A percentile compares a stretch with the other conserved stretches of the same genome.
These are phyloP conservation scores for Otatea glauca DNA, from an alignment of 176 grass and related monocot genomes.

Conservation along the genomic window DNA sequence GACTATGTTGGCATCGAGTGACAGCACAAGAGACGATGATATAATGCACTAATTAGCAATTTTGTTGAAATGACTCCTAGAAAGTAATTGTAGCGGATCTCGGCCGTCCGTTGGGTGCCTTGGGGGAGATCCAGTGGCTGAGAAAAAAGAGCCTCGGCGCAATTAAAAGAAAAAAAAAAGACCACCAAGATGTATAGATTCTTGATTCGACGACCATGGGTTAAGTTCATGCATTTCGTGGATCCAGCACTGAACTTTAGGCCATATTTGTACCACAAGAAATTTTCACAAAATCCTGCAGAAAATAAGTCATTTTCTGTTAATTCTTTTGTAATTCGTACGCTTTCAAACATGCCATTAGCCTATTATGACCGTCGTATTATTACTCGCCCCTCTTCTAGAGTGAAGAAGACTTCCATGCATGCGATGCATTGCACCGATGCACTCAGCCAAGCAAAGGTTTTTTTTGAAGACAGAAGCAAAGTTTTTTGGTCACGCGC, in stretches of 20 bases:
- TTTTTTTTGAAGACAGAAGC: too few species aligned
- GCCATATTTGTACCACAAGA: too few species aligned
- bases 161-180: not conserved
- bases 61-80: not conserved
- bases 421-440: not conserved
- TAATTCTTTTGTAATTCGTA: too few species aligned
- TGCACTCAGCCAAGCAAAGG: not conserved
- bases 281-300: too few species aligned
- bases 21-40: not conserved
- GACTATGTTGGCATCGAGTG: not conserved
- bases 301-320: too few species aligned
- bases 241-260: too few species aligned
- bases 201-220: too few species aligned
- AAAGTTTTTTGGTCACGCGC: not conserved
- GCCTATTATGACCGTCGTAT: not conserved
- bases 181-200: not conserved
- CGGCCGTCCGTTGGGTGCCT: not conserved
- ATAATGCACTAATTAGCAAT: not conserved
- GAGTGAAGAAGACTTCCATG: not conserved
- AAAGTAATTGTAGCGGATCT: not conserved
- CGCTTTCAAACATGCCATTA: not conserved
- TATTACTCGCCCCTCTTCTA: not conserved
- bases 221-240: not conserved
- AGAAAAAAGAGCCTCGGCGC: not conserved
- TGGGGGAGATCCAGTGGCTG: not conserved